Percentiles rank a stretch among this genome's conserved stretches.
Evolutionary conservation across 257 asterid genomes (phyloP).

Genomic region (Solanum boliviense): DNA sequence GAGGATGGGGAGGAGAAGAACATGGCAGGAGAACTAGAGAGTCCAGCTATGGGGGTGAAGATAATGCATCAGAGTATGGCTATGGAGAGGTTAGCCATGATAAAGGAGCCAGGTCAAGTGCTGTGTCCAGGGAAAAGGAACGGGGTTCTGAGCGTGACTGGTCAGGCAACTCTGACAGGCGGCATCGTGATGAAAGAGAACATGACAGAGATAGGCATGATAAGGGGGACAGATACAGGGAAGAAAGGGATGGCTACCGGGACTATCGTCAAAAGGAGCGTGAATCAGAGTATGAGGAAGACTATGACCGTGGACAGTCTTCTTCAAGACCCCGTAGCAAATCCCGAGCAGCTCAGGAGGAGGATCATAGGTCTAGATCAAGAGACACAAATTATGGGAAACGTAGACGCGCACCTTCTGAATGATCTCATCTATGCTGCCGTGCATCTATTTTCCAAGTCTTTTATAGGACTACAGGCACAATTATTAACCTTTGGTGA

Average conservation of each 20-base stretch:
- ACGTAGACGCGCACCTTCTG: constrained; percentile 33
- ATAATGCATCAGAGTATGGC: constrained; percentile 40
- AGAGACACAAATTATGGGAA: constrained; percentile 43
- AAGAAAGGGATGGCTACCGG: constrained; percentile 24
- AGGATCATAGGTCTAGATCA: constrained; percentile 29
- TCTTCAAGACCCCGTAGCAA: constrained; percentile 44
- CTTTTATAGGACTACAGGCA: neutral
- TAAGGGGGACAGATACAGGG: constrained; percentile 30
- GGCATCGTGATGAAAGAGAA: constrained; percentile 38
- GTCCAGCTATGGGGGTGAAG: constrained; percentile 48
- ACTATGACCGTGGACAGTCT: constrained; percentile 34
- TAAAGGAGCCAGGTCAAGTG: constrained; percentile 33
- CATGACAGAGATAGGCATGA: constrained; percentile 30
- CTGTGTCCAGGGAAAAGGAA: constrained; percentile 35
- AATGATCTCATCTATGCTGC: constrained; percentile 11
- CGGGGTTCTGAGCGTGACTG: constrained; percentile 39
- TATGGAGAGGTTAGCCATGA: constrained; percentile 40
- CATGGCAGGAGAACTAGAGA: constrained; percentile 40
- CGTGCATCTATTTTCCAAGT: neutral
- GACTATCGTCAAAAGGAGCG: constrained; percentile 30
- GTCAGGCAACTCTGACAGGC: constrained; percentile 36
- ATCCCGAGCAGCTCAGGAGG: constrained; percentile 33
- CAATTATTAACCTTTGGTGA: constrained; percentile 1
- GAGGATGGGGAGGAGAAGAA: constrained; percentile 48
- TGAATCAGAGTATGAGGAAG: constrained; percentile 21